Evolutionary conservation across 2,329 filamentous ascomycete species (phyloP).

Genomic region (Monascus ruber): DNA sequence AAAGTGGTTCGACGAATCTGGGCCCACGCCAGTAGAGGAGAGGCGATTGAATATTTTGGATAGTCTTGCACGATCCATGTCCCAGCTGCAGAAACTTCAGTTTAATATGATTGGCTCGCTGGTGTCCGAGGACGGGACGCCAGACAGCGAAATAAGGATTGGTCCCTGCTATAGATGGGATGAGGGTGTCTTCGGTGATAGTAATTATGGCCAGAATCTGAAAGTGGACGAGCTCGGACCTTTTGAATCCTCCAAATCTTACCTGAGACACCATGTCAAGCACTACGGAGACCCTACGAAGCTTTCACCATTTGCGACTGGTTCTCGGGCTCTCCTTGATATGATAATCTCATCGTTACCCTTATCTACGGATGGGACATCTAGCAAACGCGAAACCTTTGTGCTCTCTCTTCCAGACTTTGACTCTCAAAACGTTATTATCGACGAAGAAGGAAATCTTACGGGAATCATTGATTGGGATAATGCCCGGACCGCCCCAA

Average conservation of each 20-base stretch:
- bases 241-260: neutral
- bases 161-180: neutral
- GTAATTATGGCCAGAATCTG: neutral
- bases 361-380: no score
- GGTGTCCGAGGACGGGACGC: neutral
- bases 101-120: neutral
- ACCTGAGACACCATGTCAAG: neutral
- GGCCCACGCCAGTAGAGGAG: neutral
- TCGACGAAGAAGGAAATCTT: neutral
- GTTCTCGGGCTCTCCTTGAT: neutral
- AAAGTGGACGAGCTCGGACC: neutral
- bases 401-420: slow-evolving; percentile 2
- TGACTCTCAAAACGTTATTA: slow-evolving; percentile 1
- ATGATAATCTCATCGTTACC: neutral
- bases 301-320: neutral
- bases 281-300: neutral
- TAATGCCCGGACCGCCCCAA: neutral
- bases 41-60: neutral
- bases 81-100: neutral
- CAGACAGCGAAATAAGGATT: neutral
- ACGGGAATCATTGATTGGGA: neutral
- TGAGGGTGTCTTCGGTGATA: neutral
- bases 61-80: slow-evolving; percentile 1
- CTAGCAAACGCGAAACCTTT: neutral
- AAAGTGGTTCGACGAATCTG: neutral